Evolutionary conservation across 495 filamentous ascomycete species (phyloP).

Genomic region (Trichoderma orchidacearum): DNA sequence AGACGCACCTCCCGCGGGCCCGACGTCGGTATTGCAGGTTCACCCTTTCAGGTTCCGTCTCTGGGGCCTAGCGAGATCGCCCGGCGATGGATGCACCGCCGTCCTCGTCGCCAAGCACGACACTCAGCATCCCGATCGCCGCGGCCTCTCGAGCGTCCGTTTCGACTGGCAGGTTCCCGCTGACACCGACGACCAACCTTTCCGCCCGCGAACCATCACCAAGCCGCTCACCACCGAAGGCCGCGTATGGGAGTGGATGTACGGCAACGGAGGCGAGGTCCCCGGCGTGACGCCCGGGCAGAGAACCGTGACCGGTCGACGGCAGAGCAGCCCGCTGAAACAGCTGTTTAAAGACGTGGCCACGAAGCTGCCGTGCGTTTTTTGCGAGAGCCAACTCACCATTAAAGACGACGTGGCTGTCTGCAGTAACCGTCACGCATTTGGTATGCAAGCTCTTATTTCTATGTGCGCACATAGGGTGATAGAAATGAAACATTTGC

Average conservation of each 20-base stretch:
- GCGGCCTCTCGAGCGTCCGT: conserved; percentile 23
- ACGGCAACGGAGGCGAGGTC: conserved; percentile 28
- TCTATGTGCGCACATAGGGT: background rate
- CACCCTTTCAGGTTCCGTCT: conserved; percentile 30
- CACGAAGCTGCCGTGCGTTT: conserved; percentile 18
- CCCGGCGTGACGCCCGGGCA: conserved; percentile 12
- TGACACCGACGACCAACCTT: background rate
- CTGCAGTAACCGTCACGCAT: conserved; percentile 16
- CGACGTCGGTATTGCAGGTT: conserved; percentile 12
- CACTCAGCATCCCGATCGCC: conserved; percentile 22
- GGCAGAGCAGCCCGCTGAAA: conserved; percentile 6
- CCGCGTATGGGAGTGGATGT: conserved; percentile 30
- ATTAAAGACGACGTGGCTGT: conserved; percentile 4
- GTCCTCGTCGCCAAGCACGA: conserved; percentile 23
- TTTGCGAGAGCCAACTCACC: conserved; percentile 17
- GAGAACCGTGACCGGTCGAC: background rate
- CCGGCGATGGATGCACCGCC: conserved; percentile 27
- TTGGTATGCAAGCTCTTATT: conserved; percentile 10
- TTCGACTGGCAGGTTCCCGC: conserved; percentile 18
- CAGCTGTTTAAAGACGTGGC: conserved; percentile 15
- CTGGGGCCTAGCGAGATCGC: conserved; percentile 27
- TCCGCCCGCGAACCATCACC: background rate
- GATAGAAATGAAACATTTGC: background rate
- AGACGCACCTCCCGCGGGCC: conserved; percentile 1
- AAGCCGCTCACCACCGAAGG: conserved; percentile 27